A percentile compares a stretch with the other conserved stretches of the same genome.
Conservation (phyloP, 2,329 filamentous ascomycete species). For the Rugonectria rugulosa region DNA sequence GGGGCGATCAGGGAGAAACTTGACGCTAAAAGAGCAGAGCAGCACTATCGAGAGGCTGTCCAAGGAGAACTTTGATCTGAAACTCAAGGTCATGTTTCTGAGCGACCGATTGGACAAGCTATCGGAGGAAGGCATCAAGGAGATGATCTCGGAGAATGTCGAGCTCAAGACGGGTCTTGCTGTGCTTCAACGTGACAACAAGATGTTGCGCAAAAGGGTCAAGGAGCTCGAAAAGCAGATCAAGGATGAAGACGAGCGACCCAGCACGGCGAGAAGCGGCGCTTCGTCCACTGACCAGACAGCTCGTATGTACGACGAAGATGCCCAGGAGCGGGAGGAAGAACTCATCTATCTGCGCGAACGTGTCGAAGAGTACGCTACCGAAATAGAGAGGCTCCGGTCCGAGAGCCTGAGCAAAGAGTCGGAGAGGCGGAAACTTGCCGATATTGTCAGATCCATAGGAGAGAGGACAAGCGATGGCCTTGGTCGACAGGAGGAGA, state of each 20-base stretch:
- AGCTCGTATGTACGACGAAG: slow-evolving; percentile 63
- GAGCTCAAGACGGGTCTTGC: slow-evolving; percentile 91
- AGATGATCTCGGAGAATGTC: slow-evolving; percentile 98
- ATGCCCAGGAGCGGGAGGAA: slow-evolving; percentile 77
- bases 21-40: slow-evolving; percentile 97
- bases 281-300: slow-evolving; percentile 66
- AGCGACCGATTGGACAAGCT: slow-evolving; percentile 92
- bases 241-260: slow-evolving; percentile 69
- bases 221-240: slow-evolving; percentile 87
- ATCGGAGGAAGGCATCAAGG: slow-evolving; percentile 95
- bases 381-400: slow-evolving; percentile 82
- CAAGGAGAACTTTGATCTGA: slow-evolving; percentile 98
- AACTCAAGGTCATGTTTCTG: slow-evolving; percentile 96
- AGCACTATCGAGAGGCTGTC: slow-evolving; percentile 95
- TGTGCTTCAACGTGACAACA: slow-evolving; percentile 90
- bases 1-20: slow-evolving; percentile 66
- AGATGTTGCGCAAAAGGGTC: slow-evolving; percentile 78
- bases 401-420: slow-evolving; percentile 82
- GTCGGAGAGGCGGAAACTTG: slow-evolving; percentile 84
- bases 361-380: slow-evolving; percentile 82
- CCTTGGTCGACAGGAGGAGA: slow-evolving; percentile 65
- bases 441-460: slow-evolving; percentile 74
- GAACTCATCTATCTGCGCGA: slow-evolving; percentile 87
- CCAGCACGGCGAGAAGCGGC: slow-evolving; percentile 65
- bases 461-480: slow-evolving; percentile 58